A percentile compares a stretch with the other conserved stretches of the same genome.
Evolutionary conservation across 106 monocot species (phyloP).

Genomic region (Amphibolis antarctica): DNA sequence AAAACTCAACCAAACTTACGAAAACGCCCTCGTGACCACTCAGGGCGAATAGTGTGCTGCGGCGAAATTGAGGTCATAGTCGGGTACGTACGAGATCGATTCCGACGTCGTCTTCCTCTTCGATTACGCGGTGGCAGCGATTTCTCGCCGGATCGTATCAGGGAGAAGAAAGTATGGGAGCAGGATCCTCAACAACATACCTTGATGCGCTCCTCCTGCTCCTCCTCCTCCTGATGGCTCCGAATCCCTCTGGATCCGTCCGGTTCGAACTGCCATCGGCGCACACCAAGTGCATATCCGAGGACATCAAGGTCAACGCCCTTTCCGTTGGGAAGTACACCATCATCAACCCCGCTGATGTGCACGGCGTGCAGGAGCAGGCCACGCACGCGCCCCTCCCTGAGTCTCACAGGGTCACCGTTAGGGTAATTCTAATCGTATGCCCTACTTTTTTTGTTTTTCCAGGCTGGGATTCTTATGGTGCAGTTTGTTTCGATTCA

Average conservation of each 20-base stretch:
- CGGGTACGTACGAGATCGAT: too few relatives aligned
- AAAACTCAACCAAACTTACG: too few relatives aligned
- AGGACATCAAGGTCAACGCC: constrained; percentile 80
- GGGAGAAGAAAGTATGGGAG: background rate
- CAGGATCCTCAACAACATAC: background rate
- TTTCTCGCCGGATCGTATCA: too few relatives aligned
- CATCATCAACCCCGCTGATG: constrained; percentile 44
- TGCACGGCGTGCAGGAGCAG: background rate
- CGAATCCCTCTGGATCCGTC: constrained; percentile 19
- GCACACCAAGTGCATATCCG: constrained; percentile 87
- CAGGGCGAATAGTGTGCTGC: too few relatives aligned
- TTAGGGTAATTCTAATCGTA: constrained; percentile 30
- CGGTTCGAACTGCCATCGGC: constrained; percentile 85
- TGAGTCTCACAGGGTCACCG: constrained; percentile 61
- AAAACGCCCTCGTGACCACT: too few relatives aligned
- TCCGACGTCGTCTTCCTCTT: too few relatives aligned
- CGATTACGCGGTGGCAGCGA: too few relatives aligned
- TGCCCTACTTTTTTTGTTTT: background rate
- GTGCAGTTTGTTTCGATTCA: background rate
- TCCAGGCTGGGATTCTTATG: background rate
- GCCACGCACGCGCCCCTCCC: constrained; percentile 38
- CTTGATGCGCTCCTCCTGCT: background rate
- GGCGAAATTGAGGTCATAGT: too few relatives aligned
- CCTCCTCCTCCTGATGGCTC: background rate
- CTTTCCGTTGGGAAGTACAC: constrained; percentile 92